Evolutionary conservation across 2,329 filamentous ascomycete genomes (phyloP), one percentile per base, ranked within the genome.

Genomic region (Nemania diffusa): DNA sequence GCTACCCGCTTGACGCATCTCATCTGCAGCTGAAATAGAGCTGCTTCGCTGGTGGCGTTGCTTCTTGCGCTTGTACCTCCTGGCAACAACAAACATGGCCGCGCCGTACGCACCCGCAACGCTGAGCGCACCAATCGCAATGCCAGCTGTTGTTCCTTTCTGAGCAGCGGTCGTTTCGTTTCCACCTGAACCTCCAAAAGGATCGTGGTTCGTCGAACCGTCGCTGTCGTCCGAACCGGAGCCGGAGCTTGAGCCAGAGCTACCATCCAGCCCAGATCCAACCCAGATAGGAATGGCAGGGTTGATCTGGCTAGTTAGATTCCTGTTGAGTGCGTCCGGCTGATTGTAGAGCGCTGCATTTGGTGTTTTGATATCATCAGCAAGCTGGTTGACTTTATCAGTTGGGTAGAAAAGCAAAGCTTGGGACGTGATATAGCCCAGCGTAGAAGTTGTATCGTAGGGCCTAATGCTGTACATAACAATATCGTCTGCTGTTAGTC

Each of bases 61-160:
- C 81, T 89, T 91, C 86, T 92, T 93, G 83, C 92, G 91, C 85
- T 94, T 93, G 86, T 97, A 97, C 67, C 94, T 88, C 69, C 94
- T 90, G 57, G 94, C 94, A 72, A 97, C 89, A 75, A 96, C 90
- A 83, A 97, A 95, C 94, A 97, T 97, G 78, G 93, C 94, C 13
- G 92, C 92, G 76, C 94, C 94, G 73, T 97, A 97, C n/a, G 93
- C 90, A 57, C 90, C 91, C 48, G 92, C 93, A 75, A 94, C 90
- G 50, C 88, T 87, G 34, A 94, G 88, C 27, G 92, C 91, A 74
- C 92, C 93, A 24, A 93, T 85, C 64, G 91, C 92, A 75, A 97
- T 90, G 71, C 87, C 89, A 26, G 87, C 88, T 1, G 87, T 90
- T 37, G 89, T 90, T 48, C 87, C 89, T 74, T 84, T 83, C 75